These are phyloP conservation scores for Zizania palustris DNA, from an alignment of 202 grass and related monocot species.

Conservation along the genomic window DNA sequence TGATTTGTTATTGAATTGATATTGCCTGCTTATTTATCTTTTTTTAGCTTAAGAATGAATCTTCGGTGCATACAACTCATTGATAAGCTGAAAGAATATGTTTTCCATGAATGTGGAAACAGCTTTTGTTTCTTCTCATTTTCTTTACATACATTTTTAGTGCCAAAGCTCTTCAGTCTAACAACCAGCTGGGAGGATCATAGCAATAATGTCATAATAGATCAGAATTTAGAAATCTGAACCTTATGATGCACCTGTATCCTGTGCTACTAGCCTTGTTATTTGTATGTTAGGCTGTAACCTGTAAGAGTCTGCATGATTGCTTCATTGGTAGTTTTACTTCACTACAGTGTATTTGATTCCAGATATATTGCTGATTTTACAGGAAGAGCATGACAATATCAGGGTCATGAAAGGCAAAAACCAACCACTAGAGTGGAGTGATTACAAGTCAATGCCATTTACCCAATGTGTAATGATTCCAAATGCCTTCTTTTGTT, in stretches of 20 bases:
- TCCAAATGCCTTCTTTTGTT: neutral
- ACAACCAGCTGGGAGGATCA: neutral
- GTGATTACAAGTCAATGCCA: conserved; percentile 96
- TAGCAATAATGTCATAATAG: neutral
- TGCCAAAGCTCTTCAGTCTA: conserved; percentile 22
- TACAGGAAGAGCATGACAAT: conserved; percentile 79
- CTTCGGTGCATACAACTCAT: conserved; percentile 4
- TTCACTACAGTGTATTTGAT: conserved; percentile 11
- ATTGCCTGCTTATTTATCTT: neutral
- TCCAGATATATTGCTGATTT: conserved; percentile 35
- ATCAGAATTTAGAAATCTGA: conserved; percentile 8
- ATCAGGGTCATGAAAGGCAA: conserved; percentile 63
- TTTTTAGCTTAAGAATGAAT: conserved; percentile 20
- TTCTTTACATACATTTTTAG: conserved; percentile 13
- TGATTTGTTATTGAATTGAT: conserved; percentile 26
- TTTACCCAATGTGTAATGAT: conserved; percentile 93
- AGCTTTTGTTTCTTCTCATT: neutral
- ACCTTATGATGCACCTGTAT: neutral
- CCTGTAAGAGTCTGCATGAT: neutral
- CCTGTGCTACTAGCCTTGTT: neutral
- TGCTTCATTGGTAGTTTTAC: conserved; percentile 10
- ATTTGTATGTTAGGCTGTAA: neutral
- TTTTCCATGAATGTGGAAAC: conserved; percentile 11
- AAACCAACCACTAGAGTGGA: conserved; percentile 62
- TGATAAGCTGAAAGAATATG: neutral